Evolutionary conservation across 2,329 filamentous ascomycete species (phyloP).

Genomic region (Ceratocystis colombiana): DNA sequence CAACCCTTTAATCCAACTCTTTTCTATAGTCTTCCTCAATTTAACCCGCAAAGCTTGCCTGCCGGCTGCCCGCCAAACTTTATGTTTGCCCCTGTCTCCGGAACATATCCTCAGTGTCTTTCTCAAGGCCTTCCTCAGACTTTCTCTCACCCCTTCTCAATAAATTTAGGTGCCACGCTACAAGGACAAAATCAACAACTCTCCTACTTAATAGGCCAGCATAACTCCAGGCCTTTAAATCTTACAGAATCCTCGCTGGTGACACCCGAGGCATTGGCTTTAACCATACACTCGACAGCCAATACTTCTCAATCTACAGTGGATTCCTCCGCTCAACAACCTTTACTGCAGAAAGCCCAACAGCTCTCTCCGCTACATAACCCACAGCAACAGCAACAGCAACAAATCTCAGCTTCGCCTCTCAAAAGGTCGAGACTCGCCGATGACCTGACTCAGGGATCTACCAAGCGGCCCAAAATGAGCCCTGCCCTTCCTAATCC

Average conservation of each 20-base stretch:
- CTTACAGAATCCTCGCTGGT: background rate
- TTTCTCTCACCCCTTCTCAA: too few species aligned
- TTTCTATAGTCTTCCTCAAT: background rate
- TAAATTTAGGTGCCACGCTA: background rate
- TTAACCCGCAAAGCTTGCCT: background rate
- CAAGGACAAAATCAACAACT: slow-evolving; percentile 1
- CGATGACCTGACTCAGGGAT: background rate
- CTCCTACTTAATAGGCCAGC: background rate
- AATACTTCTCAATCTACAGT: background rate
- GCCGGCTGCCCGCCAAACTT: background rate
- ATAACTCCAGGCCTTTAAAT: background rate
- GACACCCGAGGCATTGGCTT: background rate
- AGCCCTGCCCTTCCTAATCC: slow-evolving; percentile 7
- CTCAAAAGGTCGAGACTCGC: background rate
- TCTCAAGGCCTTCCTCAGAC: background rate
- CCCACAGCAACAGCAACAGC: background rate
- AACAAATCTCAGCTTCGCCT: background rate
- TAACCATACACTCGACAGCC: background rate
- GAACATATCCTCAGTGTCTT: background rate
- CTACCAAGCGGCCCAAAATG: slow-evolving; percentile 6
- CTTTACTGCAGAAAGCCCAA: background rate
- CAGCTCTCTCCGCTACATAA: background rate
- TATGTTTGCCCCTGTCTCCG: background rate
- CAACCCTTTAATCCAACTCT: background rate
- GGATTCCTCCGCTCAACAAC: background rate